Evolutionary conservation across 306 rosid genomes (phyloP), one percentile per base, ranked within the genome.

Genomic region (Amphicarpaea edgeworthii): DNA sequence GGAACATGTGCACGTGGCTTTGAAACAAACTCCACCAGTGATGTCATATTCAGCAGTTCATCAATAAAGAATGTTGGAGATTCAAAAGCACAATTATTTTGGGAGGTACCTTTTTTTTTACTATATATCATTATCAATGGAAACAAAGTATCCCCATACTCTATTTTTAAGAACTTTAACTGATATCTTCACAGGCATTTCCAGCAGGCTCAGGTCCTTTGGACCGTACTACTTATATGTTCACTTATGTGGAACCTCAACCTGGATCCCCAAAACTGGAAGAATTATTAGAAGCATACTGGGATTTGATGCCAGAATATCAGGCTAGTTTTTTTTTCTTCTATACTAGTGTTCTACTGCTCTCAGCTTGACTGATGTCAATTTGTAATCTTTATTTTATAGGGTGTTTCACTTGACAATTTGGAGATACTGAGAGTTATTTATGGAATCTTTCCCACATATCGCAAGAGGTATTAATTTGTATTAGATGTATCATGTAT

Each of bases 1-100:
- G 98, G 98, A 79, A 86, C 96, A 46, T 95, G 98, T 77, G 98
- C 92, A 15, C 93, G 92, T 7, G 98, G 98, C 58, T 95, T 90
- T 75, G 26, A 84, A 58, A 67, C 77, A 45, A 92, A 92, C 74
- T 78, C 89, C 15, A 60, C 59, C 14, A 86, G 98, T 80, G 98
- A 95, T 87, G 92, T 95, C 60, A 92, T 95, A 83, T 95, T 81
- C 80, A 89, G 96, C 81, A 92, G 92, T 40, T 84, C 97, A 37
- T 77, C 91, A 55, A 85, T 90, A 17, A 95, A 78, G 83, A 81
- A 84, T 86, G 87, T 89, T 34, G 97, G 96, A 54, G 73, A 70
- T 66, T 89, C 97, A 43, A 79, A 81, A 83, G 96, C 95, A 28
- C 97, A 95, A 82, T 82, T 76, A 51, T 95, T 95, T 87, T 95